Conservation (phyloP, 1,284 basidiomycete genomes). For the Tylopilus sp. region DNA sequence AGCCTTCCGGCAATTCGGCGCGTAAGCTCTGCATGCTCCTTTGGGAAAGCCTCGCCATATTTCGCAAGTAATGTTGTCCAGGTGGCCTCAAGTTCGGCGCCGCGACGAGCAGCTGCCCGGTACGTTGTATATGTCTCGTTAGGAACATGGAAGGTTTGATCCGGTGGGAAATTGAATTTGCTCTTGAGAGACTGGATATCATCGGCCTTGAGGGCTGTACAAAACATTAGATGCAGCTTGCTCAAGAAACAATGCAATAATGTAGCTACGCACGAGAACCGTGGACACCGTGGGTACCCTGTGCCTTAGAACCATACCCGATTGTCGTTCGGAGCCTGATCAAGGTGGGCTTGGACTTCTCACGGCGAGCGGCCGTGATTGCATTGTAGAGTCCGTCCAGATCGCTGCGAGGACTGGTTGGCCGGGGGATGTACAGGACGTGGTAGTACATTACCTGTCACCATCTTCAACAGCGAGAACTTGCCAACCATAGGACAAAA, state of each 20-base stretch:
- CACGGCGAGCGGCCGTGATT: slow-evolving; percentile 71
- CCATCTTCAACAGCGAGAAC: slow-evolving; percentile 82
- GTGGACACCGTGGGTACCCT: slow-evolving; percentile 91
- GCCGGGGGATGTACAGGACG: not conserved
- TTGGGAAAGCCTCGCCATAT: slow-evolving; percentile 77
- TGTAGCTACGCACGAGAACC: slow-evolving; percentile 65
- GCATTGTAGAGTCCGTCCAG: slow-evolving; percentile 75
- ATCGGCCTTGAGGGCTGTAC: slow-evolving; percentile 83
- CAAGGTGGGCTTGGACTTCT: slow-evolving; percentile 80
- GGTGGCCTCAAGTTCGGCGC: slow-evolving; percentile 67
- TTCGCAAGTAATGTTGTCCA: slow-evolving; percentile 73
- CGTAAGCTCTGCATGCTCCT: slow-evolving; percentile 80
- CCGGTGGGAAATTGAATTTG: slow-evolving; percentile 80
- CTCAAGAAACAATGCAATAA: not conserved
- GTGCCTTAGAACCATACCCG: slow-evolving; percentile 87
- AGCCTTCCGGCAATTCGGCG: slow-evolving; percentile 83
- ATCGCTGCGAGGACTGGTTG: slow-evolving; percentile 48
- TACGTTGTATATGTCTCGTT: slow-evolving; percentile 71
- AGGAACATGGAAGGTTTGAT: slow-evolving; percentile 78
- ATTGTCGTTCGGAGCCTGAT: slow-evolving; percentile 88
- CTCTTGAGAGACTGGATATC: slow-evolving; percentile 82
- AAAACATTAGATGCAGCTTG: slow-evolving; percentile 2
- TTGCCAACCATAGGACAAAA: slow-evolving; percentile 91
- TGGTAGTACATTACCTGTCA: slow-evolving; percentile 53
- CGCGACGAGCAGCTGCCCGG: slow-evolving; percentile 60